Evolutionary conservation across 495 filamentous ascomycete genomes (phyloP), one percentile per base, ranked within the genome.

Genomic region (Hypoxylon trugodes): DNA sequence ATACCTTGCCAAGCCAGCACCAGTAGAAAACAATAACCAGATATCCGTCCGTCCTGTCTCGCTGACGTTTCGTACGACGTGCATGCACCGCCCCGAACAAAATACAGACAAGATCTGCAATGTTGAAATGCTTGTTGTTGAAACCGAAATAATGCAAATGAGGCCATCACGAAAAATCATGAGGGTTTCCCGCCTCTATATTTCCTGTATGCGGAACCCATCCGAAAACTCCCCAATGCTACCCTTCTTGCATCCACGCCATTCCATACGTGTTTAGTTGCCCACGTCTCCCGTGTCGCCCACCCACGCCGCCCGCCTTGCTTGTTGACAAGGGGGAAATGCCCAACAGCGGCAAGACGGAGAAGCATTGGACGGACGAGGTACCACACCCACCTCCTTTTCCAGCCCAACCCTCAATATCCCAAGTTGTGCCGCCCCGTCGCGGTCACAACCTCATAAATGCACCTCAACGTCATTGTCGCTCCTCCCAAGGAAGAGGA

Each of bases 401-500:
- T n/a, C n/a, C 30, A 48, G 16, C 26, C 16, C 10, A 13, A 38
- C 25, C 40, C 19, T 25, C 48, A 22, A 53, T 28, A 45, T 22
- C 22, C n/a, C 35, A 48, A 10, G 36, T 22, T 41, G 28, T 5
- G 32, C 13, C n/a, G 37, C 18, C 35, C 45, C 42, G 18, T 45
- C 46, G 41, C 33, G 48, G 13, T 28, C 16, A 38, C 40, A 18
- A 37, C 25, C 37, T 21, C 57, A 50, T 66, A 10, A 43, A 63
- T 45, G 59, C 59, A 58, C 35, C 18, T 62, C 47, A 9, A 63
- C 60, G 49, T 66, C 69, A 65, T 64, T 24, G 36, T 26, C 61
- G 63, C 55, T 84, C 78, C 18, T 79, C 79, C 95, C 95, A 97
- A 9, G 94, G 95, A 65, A 97, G 74, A 37, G 86, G 86, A 71